Evolutionary conservation across 108 stramenopile genomes (phyloP), one percentile per base, ranked within the genome.

Genomic region (Mediolabrus comicus): DNA sequence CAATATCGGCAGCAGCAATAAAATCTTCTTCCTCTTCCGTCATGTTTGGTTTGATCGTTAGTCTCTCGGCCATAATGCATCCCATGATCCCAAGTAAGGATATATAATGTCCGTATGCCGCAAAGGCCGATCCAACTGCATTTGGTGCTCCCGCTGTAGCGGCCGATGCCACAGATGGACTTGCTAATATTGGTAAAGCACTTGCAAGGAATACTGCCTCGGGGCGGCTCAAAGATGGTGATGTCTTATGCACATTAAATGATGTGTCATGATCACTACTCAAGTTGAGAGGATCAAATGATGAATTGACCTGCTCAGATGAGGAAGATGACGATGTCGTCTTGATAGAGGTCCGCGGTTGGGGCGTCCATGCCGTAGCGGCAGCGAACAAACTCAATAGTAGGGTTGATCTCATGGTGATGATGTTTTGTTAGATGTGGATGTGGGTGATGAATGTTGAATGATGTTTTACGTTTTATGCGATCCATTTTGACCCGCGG

Each of bases 21-120:
- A 65, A 36, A 14, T 84, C 67, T 71, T 91, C 88, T 51, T 86
- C 84, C 16, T 86, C 84, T 16, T 78, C 70, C 0, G 79, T 68
- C 84, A 94, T 88, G 61, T 71, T 59, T 9, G 89, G 83, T 35
- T 83, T 72, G 57, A 94, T 72, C 0, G 84, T 87, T 4, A 85
- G 59, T 7, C 93, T 70, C 67, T 94, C 93, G 2, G 69, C 79
- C 57, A 82, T 59, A 53, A 90, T 54, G 29, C 75, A 77, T 0
- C 67, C 88, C 8, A 86, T 59, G 3, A 87, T 61, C 6, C 79
- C 84, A 16, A 90, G 38, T 9, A 94, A 43, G 1, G 79, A 69
- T 22, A 82, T 16, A 65, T 87, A 94, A 61, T 94, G 93, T 10
- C 80, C 84, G 63, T 90, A 94, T 16, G 93, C 93, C 9, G 72